Percentiles rank a stretch among this genome's conserved stretches.
phyloP scores from a whole-genome alignment of 164 flowering plant species.

The Platanus orientalis region DNA sequence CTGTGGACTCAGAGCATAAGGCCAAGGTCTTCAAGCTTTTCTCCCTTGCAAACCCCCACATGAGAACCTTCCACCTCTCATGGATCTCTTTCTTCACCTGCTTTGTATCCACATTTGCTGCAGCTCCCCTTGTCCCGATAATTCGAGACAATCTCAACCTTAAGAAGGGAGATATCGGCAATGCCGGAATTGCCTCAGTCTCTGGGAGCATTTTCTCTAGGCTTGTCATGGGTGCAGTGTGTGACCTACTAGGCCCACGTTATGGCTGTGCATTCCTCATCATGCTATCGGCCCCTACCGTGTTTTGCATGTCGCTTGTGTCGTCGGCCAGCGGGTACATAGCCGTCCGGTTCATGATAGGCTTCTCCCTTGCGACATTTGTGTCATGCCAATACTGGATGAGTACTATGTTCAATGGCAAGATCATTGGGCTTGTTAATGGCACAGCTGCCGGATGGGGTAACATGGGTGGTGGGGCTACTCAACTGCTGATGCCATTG shows the following conservation, averaged over 20 bases:
- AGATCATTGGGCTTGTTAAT: constrained; percentile 66
- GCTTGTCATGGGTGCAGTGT: constrained; percentile 75
- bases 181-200: constrained; percentile 82
- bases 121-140: constrained; percentile 74
- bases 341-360: constrained; percentile 67
- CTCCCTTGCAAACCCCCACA: constrained; percentile 70
- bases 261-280: constrained; percentile 64
- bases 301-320: constrained; percentile 42
- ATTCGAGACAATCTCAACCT: constrained; percentile 80
- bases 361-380: constrained; percentile 82
- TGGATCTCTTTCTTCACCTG: constrained; percentile 83
- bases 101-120: constrained; percentile 79
- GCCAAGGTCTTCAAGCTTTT: constrained; percentile 56
- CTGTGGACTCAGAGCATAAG: constrained; percentile 77
- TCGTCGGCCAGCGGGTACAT: constrained; percentile 49
- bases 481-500: constrained; percentile 85
- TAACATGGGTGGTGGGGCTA: constrained; percentile 87
- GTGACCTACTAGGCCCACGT: constrained; percentile 81
- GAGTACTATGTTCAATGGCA: constrained; percentile 63
- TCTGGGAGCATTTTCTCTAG: constrained; percentile 81
- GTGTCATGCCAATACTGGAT: constrained; percentile 86
- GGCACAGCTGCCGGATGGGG: constrained; percentile 89
- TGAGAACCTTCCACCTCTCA: constrained; percentile 80
- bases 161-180: constrained; percentile 71
- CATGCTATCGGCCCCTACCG: constrained; percentile 70